Evolutionary conservation across 352 stramenopile genomes (phyloP), one percentile per base, ranked within the genome.

Genomic region (Paralagenidium karlingii): DNA sequence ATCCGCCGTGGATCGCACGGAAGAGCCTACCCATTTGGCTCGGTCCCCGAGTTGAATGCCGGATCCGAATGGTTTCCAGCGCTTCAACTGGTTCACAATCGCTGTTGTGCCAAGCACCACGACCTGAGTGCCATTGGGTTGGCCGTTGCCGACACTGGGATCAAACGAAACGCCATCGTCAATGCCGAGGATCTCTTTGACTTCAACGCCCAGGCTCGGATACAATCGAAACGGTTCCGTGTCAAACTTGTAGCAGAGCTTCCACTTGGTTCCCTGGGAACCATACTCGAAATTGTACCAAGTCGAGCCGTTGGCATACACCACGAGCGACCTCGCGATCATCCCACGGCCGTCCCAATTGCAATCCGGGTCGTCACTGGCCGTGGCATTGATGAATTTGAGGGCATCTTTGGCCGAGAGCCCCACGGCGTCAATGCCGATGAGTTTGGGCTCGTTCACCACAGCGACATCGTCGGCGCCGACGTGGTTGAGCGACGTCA

Each of bases 181-280:
- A 2, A 84, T 18, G 11, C 56, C 38, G 3, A 63, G 62, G 12
- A 84, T 45, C 20, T 76, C 44, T 33, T 82, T 84, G 5, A 82
- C 70, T 6, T 45, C 42, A 15, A 84, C 45, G 2, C 20, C 42
- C 12, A 84, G 49, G 2, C 37, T 39, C 1, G 60, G 37, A 38
- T 70, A 82, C 5, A 82, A 34, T 0, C 60, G 53, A 39, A 56
- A 84, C 0, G 58, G 52, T 13, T 84, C 70, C 12, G 54, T 48
- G 3, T 77, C 54, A 47, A 82, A 80, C 40, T 73, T 70, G 55
- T 84, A 84, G 45, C 70, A 84, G 8, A 84, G 43, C 18, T 53
- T 43, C 70, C 70, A 82, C 5, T 34, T 40, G 0, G 43, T 51
- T 22, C 58, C 63, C 18, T 66, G 47, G 0, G 67, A 82, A 1